These are phyloP conservation scores for Colletotrichum sojae DNA, from an alignment of 2,329 filamentous ascomycete genomes.

Conservation along the genomic window DNA sequence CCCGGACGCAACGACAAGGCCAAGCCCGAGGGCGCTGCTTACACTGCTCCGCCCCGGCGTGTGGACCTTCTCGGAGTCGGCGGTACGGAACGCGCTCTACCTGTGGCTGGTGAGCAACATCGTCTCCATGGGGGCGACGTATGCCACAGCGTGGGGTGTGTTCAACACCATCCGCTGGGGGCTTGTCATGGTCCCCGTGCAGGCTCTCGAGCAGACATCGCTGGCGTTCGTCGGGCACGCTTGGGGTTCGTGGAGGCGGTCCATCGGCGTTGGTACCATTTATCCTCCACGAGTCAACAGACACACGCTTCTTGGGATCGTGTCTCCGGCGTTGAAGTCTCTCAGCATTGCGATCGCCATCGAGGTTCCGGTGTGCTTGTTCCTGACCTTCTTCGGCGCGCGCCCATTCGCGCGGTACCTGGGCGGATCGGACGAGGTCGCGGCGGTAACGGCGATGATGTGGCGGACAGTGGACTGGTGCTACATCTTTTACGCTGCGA, in stretches of 20 bases:
- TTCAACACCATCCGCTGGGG: conserved; percentile 84
- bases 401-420: conserved; percentile 74
- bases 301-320: conserved; percentile 54
- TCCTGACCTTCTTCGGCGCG: conserved; percentile 72
- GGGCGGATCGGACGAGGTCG: conserved; percentile 69
- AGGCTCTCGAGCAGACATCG: conserved; percentile 75
- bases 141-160: conserved; percentile 80
- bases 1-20: conserved; percentile 45
- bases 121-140: conserved; percentile 72
- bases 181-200: conserved; percentile 80
- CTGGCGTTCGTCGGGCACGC: conserved; percentile 76
- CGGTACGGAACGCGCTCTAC: conserved; percentile 77
- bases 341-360: conserved; percentile 66
- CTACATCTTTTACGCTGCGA: conserved; percentile 78
- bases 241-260: conserved; percentile 69
- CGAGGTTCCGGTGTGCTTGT: conserved; percentile 74
- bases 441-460: conserved; percentile 75
- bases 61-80: conserved; percentile 75
- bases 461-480: conserved; percentile 75
- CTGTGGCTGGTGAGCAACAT: conserved; percentile 79
- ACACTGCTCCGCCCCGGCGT: conserved; percentile 70
- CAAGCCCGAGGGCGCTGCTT: conserved; percentile 60
- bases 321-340: conserved; percentile 67
- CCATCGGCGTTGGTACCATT: conserved; percentile 44
- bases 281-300: conserved; percentile 40